Conservation (phyloP, 352 stramenopile species). For the Blastocystis sp. region DNA sequence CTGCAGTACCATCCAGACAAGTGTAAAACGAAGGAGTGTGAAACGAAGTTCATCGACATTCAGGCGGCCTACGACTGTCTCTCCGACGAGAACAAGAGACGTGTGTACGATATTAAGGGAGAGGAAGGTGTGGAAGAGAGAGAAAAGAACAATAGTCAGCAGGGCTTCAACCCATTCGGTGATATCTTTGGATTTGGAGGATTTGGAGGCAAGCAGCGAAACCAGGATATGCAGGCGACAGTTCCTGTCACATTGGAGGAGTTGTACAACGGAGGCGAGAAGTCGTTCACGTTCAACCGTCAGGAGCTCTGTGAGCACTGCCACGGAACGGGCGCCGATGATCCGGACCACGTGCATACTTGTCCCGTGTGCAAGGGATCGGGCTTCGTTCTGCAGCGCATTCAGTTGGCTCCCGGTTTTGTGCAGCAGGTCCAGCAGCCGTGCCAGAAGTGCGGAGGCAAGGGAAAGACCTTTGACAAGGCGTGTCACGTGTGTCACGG, state of each 20-base stretch:
- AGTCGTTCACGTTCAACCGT: slow-evolving; percentile 82
- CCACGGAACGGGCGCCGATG: slow-evolving; percentile 71
- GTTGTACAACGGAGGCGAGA: slow-evolving; percentile 84
- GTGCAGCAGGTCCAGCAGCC: slow-evolving; percentile 78
- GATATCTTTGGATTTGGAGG: slow-evolving; percentile 55
- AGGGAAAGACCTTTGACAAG: slow-evolving; percentile 71
- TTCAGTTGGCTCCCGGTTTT: slow-evolving; percentile 76
- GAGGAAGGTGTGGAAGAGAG: slow-evolving; percentile 49
- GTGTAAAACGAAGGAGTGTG: slow-evolving; percentile 67
- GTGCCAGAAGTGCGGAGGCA: slow-evolving; percentile 76
- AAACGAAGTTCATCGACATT: slow-evolving; percentile 47
- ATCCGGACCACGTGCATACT: slow-evolving; percentile 74
- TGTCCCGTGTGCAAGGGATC: slow-evolving; percentile 82
- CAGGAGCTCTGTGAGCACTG: slow-evolving; percentile 83
- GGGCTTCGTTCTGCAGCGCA: slow-evolving; percentile 71
- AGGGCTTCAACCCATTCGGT: slow-evolving; percentile 54
- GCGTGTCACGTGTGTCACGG: slow-evolving; percentile 81
- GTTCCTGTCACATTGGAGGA: slow-evolving; percentile 73
- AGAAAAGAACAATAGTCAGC: slow-evolving; percentile 51
- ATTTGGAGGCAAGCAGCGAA: slow-evolving; percentile 38
- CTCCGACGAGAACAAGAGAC: slow-evolving; percentile 52
- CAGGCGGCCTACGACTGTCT: slow-evolving; percentile 46
- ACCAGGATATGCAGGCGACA: slow-evolving; percentile 59
- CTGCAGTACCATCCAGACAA: slow-evolving; percentile 90
- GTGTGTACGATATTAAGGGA: slow-evolving; percentile 49